These are phyloP conservation scores for Calcarisporium arbuscula DNA, from an alignment of 2,329 filamentous ascomycete species.

Conservation along the genomic window DNA sequence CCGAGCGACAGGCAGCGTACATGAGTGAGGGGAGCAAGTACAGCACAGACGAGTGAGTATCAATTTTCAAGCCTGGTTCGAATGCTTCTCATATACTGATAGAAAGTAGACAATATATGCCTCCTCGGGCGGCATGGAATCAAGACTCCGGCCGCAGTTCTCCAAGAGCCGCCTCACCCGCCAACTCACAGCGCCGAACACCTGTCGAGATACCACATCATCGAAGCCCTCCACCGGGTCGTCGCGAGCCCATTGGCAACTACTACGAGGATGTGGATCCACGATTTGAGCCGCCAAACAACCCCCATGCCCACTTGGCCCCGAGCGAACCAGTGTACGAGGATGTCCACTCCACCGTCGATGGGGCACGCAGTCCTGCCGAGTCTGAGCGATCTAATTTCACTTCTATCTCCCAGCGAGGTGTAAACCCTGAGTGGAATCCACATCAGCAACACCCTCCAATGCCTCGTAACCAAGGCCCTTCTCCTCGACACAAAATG, in stretches of 20 bases:
- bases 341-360: conserved; percentile 46
- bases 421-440: conserved; percentile 83
- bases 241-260: conserved; percentile 28
- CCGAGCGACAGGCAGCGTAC: conserved; percentile 40
- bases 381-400: conserved; percentile 79
- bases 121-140: conserved; percentile 52
- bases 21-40: conserved; percentile 68
- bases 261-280: conserved; percentile 96
- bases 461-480: conserved; percentile 35
- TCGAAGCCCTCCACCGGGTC: conserved; percentile 27
- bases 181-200: conserved; percentile 26
- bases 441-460: conserved; percentile 44
- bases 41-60: conserved; percentile 59
- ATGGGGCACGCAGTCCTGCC: conserved; percentile 61
- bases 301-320: conserved; percentile 17
- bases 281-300: conserved; percentile 52
- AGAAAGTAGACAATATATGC: conserved; percentile 41
- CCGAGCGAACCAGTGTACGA: conserved; percentile 48
- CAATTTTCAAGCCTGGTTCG: conserved; percentile 3
- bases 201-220: conserved; percentile 29
- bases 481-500: conserved; percentile 36
- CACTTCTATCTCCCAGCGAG: conserved; percentile 83
- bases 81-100: too few species aligned
- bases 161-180: conserved; percentile 40
- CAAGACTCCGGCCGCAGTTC: conserved; percentile 36